Evolutionary conservation across 2,329 filamentous ascomycete genomes (phyloP), one percentile per base, ranked within the genome.

Genomic region (Domatiomyces globalis): DNA sequence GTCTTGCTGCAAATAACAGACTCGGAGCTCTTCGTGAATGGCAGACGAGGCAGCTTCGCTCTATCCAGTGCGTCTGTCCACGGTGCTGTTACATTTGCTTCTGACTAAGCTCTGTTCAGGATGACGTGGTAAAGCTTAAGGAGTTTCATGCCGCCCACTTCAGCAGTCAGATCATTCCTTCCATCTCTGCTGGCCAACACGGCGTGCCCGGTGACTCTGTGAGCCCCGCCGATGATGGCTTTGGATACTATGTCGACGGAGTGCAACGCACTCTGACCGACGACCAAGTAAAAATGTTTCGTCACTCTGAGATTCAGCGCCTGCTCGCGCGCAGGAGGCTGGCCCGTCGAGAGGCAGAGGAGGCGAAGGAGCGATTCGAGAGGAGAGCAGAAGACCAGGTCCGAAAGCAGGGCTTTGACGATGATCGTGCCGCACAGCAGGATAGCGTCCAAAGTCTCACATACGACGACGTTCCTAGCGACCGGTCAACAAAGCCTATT

Each of bases 211-310:
- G 12, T 19, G 19, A 7, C 22, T 15, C 19, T n/a, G 9, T n/a
- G 2, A 20, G 5, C 22, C 25, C 17, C 45, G n/a, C 36, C 10
- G n/a, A 22, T 29, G n/a, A 42, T 43, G 79, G 71, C 1, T 72
- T 95, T 15, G 90, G 88, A 17, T 90, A 87, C 66, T 96, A 96
- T 60, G 68, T 78, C 1, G 89, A 96, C 63, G 89, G 90, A 2
- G 79, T 81, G 55, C 92, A 92, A 65, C 83, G 90, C 43, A 95
- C 88, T 17, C 73, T 96, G 61, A 95, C 89, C 8, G 86, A 95
- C 62, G 85, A 88, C 60, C 86, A 95, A 70, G 87, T 95, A 59
- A 79, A 80, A 49, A 90, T 95, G 55, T 95, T 95, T 65, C 78
- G 89, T 55, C 87, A 94, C 63, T 90, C 85, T 1, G 90, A 96